Percentiles rank a stretch among this genome's conserved stretches.
Conservation (phyloP, 2,329 filamentous ascomycete species). For the Talaromyces sp. region DNA sequence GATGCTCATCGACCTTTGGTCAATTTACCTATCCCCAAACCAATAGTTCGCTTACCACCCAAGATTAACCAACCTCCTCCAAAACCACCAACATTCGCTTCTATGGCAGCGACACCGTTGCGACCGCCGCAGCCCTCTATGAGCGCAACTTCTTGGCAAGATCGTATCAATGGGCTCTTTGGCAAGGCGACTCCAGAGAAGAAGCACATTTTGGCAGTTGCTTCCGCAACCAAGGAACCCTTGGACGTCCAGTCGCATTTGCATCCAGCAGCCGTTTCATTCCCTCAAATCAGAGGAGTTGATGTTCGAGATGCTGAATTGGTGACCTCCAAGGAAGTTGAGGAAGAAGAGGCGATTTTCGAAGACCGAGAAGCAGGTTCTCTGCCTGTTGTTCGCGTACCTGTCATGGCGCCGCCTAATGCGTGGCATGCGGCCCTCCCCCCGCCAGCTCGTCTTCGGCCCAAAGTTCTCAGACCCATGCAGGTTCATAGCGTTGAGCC, state of each 20-base stretch:
- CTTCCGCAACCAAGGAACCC: slow-evolving; percentile 66
- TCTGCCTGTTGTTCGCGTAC: slow-evolving; percentile 68
- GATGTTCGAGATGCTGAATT: slow-evolving; percentile 46
- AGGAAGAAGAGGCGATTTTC: slow-evolving; percentile 77
- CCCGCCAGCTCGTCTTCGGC: slow-evolving; percentile 36
- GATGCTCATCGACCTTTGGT: slow-evolving; percentile 54
- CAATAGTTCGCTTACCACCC: slow-evolving; percentile 79
- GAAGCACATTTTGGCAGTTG: slow-evolving; percentile 58
- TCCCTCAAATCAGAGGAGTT: slow-evolving; percentile 34
- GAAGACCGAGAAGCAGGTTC: slow-evolving; percentile 80
- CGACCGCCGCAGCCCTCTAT: slow-evolving; percentile 43
- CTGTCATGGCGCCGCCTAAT: slow-evolving; percentile 59
- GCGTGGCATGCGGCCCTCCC: slow-evolving; percentile 60
- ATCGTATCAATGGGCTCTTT: slow-evolving; percentile 75
- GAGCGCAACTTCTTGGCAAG: slow-evolving; percentile 66
- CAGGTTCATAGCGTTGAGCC: slow-evolving; percentile 52
- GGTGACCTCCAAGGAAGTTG: slow-evolving; percentile 65
- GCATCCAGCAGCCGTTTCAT: slow-evolving; percentile 66
- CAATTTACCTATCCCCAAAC: slow-evolving; percentile 60
- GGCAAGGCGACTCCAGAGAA: slow-evolving; percentile 58
- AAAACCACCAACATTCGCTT: slow-evolving; percentile 49
- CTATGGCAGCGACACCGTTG: slow-evolving; percentile 41
- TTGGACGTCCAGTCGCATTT: slow-evolving; percentile 57
- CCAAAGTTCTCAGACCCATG: slow-evolving; percentile 55
- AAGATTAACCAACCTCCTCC: slow-evolving; percentile 44